A percentile compares a stretch with the other conserved stretches of the same genome.
Conservation (phyloP, 1,284 basidiomycete genomes). For the Apiotrichum laibachii region DNA sequence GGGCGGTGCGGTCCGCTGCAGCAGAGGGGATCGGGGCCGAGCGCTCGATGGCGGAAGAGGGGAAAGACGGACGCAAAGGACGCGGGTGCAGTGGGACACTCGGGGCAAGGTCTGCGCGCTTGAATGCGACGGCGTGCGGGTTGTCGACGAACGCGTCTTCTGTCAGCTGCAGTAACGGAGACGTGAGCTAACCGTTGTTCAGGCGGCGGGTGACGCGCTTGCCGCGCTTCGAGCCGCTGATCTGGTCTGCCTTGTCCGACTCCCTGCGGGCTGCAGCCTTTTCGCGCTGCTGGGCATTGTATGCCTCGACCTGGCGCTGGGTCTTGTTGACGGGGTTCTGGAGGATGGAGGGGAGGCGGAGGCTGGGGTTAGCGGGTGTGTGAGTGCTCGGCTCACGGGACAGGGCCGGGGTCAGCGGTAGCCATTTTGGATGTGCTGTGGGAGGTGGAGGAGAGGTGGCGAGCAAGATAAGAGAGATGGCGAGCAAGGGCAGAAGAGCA, state of each 20-base stretch:
- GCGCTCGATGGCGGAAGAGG: constrained; percentile 28
- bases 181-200: constrained; percentile 44
- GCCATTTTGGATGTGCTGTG: not conserved
- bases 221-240: constrained; percentile 18
- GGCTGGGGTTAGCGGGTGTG: constrained; percentile 20
- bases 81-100: constrained; percentile 42
- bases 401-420: constrained; percentile 8
- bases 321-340: constrained; percentile 42
- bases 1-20: constrained; percentile 3
- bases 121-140: constrained; percentile 42
- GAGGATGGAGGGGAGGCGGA: constrained; percentile 48
- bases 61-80: constrained; percentile 32
- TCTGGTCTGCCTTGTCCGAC: constrained; percentile 11
- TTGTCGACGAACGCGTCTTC: constrained; percentile 44
- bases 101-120: constrained; percentile 37
- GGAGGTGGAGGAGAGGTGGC: not conserved
- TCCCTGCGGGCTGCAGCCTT: constrained; percentile 32
- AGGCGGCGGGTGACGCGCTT: constrained; percentile 44
- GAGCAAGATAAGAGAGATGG: no score
- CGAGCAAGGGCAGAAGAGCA: no score
- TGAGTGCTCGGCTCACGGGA: constrained; percentile 5
- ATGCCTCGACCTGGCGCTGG: constrained; percentile 39
- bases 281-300: constrained; percentile 48
- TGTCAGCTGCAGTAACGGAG: no score
- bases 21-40: constrained; percentile 26